Percentiles rank a stretch among this genome's conserved stretches.
phyloP scores from a whole-genome alignment of 495 filamentous ascomycete genomes.

The Aspergillus coremiiformis region DNA sequence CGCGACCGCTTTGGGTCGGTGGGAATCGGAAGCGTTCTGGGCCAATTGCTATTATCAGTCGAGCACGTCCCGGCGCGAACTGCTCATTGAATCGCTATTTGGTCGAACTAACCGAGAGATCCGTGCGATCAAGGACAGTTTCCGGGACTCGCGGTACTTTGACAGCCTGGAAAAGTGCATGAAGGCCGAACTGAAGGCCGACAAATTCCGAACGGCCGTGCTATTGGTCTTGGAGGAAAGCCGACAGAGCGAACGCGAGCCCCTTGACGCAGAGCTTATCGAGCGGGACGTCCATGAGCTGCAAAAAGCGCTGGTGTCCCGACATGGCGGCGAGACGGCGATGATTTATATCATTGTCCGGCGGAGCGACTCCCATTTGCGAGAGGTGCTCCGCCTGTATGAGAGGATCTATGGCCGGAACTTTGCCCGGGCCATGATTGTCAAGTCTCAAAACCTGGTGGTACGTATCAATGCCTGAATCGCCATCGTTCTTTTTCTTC shows the following conservation, averaged over 20 bases:
- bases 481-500: background rate
- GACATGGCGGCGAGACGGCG: slow-evolving; percentile 78
- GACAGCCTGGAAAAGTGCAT: slow-evolving; percentile 79
- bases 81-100: slow-evolving; percentile 89
- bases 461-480: slow-evolving; percentile 46
- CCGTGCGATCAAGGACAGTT: slow-evolving; percentile 82
- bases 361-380: slow-evolving; percentile 70
- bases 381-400: slow-evolving; percentile 70
- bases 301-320: slow-evolving; percentile 57
- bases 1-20: slow-evolving; percentile 79
- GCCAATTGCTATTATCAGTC: slow-evolving; percentile 98
- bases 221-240: slow-evolving; percentile 73
- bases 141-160: slow-evolving; percentile 86
- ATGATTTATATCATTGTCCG: slow-evolving; percentile 84
- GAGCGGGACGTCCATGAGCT: slow-evolving; percentile 66
- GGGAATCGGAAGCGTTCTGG: slow-evolving; percentile 96
- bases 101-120: slow-evolving; percentile 83
- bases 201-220: slow-evolving; percentile 91
- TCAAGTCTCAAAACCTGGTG: slow-evolving; percentile 82
- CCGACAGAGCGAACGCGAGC: slow-evolving; percentile 69
- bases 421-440: slow-evolving; percentile 79
- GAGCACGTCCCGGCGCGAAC: slow-evolving; percentile 70
- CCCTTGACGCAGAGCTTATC: slow-evolving; percentile 48
- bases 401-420: slow-evolving; percentile 63
- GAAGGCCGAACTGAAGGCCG: slow-evolving; percentile 81